Base-by-base conservation (phyloP, 306 rosid species). In the Sphenostylis stenocarpa region DNA sequence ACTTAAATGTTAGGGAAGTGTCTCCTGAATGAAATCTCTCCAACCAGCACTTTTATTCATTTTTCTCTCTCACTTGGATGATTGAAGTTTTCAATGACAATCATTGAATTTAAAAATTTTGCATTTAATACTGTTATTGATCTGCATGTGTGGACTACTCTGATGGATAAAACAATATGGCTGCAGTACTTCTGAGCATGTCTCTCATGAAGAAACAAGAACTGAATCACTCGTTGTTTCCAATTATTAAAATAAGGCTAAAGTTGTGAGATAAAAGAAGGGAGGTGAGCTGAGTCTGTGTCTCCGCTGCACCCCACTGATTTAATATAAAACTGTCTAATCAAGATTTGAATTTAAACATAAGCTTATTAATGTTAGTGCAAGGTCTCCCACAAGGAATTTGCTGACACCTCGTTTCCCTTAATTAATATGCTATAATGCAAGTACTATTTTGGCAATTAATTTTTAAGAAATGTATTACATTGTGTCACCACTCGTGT, bases 21-120 rank as follows among this genome's bases (percentile, higher is more conserved):
- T 71, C 79, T 71, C 85, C 78, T 71, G 26, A 57, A 19, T 61
- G 56, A 57, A 77, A 53, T 12, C 75, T 77, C 36, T 44, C 63
- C 75, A 70, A 43, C 82, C 51, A 49, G 49, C 73, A 53, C 43
- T 34, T 51, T 29, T 53, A 55, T 72, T 43, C 31, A 4, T 63
- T 53, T 53, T 52, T 17, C 60, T 72, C 68, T 51, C 34, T 28
- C 34, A 38, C 79, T 55, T 56, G 52, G 44, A 73, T 65, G 47
- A 53, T 80, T 67, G 71, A 7, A 1, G 21, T 48, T 74, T 73
- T 55, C 55, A 45, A 48, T 48, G 67, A 0, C 2, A 12, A 19
- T 19, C 57, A 53, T 53, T 52, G 4, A 12, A 16, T 23, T 10
- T 5, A 1, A 58, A 57, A 24, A 26, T 5, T 38, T 14, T 57